These are phyloP conservation scores for Suillus luteus DNA, from an alignment of 768 basidiomycete genomes.

Conservation along the genomic window DNA sequence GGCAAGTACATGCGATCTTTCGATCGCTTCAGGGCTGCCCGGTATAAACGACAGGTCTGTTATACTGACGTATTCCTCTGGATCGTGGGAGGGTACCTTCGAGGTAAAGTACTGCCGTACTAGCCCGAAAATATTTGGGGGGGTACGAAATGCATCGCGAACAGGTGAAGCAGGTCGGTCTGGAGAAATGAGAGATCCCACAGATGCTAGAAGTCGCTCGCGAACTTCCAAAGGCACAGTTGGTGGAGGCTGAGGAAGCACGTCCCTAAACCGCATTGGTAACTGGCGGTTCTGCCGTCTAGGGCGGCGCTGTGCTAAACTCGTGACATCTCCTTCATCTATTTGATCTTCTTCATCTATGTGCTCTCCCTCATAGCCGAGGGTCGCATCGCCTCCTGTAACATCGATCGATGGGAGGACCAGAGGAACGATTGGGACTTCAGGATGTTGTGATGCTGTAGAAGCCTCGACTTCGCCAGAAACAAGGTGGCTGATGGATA, in stretches of 20 bases:
- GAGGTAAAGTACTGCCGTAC: background rate
- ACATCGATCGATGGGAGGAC: too few relatives aligned
- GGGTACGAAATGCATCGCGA: background rate
- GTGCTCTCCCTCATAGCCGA: too few relatives aligned
- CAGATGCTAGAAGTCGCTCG: background rate
- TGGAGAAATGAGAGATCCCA: background rate
- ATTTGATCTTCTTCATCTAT: too few relatives aligned
- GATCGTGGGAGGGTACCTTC: background rate
- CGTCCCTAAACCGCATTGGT: constrained; percentile 8
- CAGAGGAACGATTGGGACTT: background rate
- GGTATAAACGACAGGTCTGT: background rate
- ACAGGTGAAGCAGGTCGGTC: background rate
- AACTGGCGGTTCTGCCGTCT: constrained; percentile 1
- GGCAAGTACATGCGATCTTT: too few relatives aligned
- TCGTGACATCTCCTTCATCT: background rate
- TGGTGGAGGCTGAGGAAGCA: constrained; percentile 8
- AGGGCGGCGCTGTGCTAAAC: background rate
- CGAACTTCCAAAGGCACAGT: background rate
- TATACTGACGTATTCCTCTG: background rate
- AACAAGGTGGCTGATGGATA: background rate
- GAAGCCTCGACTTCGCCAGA: background rate
- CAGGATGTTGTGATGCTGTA: background rate
- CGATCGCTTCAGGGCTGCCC: background rate
- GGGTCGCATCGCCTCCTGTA: too few relatives aligned
- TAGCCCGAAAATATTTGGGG: background rate